A percentile compares a stretch with the other conserved stretches of the same genome.
Conservation (phyloP, 75 land plant genomes). For the Larix kaempferi region DNA sequence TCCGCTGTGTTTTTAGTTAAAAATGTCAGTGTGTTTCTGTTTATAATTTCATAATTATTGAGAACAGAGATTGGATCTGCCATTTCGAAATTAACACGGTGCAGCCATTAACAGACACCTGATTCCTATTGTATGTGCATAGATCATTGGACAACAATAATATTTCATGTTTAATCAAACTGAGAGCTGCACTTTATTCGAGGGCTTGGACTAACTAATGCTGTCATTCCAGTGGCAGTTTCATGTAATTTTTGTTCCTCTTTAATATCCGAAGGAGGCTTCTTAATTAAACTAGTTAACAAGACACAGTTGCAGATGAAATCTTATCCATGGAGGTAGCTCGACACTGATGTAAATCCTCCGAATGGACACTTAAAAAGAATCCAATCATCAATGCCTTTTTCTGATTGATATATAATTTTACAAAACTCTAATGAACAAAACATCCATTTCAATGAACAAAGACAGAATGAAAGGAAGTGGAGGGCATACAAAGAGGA, state of each 20-base stretch:
- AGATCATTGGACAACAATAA: neutral
- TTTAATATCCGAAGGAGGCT: neutral
- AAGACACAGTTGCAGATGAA: neutral
- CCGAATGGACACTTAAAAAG: neutral
- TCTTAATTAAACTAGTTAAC: neutral
- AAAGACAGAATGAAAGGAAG: no score
- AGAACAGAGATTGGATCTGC: no score
- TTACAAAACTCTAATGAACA: neutral
- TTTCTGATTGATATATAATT: neutral
- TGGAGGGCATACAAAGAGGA: neutral
- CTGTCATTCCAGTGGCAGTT: neutral
- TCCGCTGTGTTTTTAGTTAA: no score
- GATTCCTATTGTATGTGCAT: no score
- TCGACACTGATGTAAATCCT: neutral
- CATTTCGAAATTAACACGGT: no score
- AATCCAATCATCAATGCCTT: neutral
- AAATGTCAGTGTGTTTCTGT: no score
- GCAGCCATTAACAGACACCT: no score
- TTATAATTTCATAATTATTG: no score
- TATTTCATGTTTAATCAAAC: neutral
- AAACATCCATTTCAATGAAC: neutral
- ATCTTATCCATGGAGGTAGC: neutral
- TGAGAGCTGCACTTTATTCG: neutral
- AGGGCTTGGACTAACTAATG: neutral
- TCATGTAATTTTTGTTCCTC: neutral